Percentiles rank a stretch among this genome's conserved stretches.
Conservation (phyloP, 257 asterid genomes). For the Vinca minor region DNA sequence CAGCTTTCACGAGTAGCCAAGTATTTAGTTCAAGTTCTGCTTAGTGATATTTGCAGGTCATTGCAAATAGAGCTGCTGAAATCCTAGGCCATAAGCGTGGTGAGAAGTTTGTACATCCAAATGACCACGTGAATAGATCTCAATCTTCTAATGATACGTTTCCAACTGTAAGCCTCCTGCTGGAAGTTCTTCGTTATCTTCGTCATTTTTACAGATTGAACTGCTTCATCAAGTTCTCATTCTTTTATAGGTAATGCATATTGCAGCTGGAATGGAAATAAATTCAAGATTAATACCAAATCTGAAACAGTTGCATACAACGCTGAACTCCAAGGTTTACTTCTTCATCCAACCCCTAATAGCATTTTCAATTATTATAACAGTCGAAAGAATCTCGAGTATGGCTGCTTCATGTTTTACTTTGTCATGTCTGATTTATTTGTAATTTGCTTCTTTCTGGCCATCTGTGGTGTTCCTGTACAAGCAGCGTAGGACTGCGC, state of each 20-base stretch:
- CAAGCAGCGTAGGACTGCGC: not conserved
- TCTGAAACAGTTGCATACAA: constrained; percentile 72
- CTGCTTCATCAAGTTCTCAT: constrained; percentile 1
- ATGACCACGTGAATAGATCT: constrained; percentile 93
- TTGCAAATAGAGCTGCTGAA: constrained; percentile 97
- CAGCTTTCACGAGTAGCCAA: not conserved
- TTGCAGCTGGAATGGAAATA: constrained; percentile 89
- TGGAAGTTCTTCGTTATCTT: constrained; percentile 6
- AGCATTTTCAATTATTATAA: not conserved
- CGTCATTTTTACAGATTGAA: not conserved
- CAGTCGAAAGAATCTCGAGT: not conserved
- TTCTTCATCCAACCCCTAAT: not conserved
- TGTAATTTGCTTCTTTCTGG: not conserved
- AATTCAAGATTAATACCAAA: constrained; percentile 75
- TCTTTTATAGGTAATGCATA: constrained; percentile 78
- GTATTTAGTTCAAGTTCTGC: not conserved
- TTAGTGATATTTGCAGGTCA: constrained; percentile 47
- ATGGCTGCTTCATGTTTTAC: not conserved
- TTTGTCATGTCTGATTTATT: not conserved
- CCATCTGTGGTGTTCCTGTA: not conserved
- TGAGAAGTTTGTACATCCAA: constrained; percentile 84
- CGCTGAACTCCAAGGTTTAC: constrained; percentile 71
- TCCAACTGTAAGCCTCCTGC: constrained; percentile 70
- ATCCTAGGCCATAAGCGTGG: constrained; percentile 93
- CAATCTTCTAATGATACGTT: constrained; percentile 98